These are phyloP conservation scores for Polyporus tsugae DNA, from an alignment of 1,284 basidiomycete species.

Conservation along the genomic window DNA sequence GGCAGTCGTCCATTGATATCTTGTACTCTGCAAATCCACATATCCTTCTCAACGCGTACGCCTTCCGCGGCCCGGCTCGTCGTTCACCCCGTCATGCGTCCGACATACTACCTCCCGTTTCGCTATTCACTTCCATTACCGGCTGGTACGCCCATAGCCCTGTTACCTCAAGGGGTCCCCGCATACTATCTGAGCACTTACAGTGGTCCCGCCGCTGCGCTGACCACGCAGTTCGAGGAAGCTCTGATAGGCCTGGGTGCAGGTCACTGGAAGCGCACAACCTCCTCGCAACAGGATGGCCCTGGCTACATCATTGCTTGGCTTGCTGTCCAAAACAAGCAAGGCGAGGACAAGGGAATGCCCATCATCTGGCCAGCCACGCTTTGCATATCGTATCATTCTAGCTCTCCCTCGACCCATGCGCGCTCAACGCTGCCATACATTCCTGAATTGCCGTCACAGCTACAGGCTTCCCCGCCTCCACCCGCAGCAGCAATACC, in stretches of 20 bases:
- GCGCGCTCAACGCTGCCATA: conserved; percentile 56
- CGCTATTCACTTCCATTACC: conserved; percentile 50
- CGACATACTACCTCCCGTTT: conserved; percentile 61
- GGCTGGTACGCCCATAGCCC: conserved; percentile 67
- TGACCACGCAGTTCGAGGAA: conserved; percentile 69
- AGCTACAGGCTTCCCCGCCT: conserved; percentile 69
- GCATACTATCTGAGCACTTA: conserved; percentile 76
- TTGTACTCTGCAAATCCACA: conserved; percentile 65
- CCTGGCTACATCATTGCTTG: conserved; percentile 71
- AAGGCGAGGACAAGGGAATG: conserved; percentile 80
- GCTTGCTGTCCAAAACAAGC: conserved; percentile 76
- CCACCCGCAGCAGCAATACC: conserved; percentile 38
- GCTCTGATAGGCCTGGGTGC: conserved; percentile 68
- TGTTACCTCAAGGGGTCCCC: conserved; percentile 74
- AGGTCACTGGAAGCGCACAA: conserved; percentile 53
- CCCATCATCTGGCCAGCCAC: conserved; percentile 73
- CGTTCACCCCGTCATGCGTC: conserved; percentile 64
- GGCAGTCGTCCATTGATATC: conserved; percentile 61
- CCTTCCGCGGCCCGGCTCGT: conserved; percentile 53
- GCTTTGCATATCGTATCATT: conserved; percentile 62
- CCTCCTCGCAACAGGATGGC: not conserved
- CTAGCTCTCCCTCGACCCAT: conserved; percentile 47
- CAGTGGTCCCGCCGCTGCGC: conserved; percentile 64
- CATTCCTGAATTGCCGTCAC: conserved; percentile 70
- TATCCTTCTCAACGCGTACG: conserved; percentile 41